Conservation (phyloP, 1,284 basidiomycete species). For the Mycena citricolor region DNA sequence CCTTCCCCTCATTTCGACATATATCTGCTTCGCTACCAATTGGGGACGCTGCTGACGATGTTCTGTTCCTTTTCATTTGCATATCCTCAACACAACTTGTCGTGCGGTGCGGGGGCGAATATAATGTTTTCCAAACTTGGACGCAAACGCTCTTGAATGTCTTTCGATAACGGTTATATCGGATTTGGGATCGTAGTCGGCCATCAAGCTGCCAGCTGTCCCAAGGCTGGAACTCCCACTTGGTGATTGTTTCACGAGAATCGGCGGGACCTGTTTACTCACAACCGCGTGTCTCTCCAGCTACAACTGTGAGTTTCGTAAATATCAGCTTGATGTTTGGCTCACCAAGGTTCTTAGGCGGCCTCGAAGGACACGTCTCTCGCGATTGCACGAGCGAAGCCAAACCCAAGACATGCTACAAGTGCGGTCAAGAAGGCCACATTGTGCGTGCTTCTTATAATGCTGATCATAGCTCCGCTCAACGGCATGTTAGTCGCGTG, state of each 20-base stretch:
- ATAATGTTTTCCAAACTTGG: slow-evolving; percentile 11
- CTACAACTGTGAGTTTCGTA: slow-evolving; percentile 65
- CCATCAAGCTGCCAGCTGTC: slow-evolving; percentile 78
- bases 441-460: slow-evolving; percentile 67
- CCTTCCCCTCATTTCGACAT: slow-evolving; percentile 32
- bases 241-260: slow-evolving; percentile 60
- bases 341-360: slow-evolving; percentile 44
- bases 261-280: too few relatives aligned
- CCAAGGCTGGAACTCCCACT: slow-evolving; percentile 75
- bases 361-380: slow-evolving; percentile 74
- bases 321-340: slow-evolving; percentile 8
- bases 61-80: slow-evolving; percentile 5
- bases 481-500: too few relatives aligned
- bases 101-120: slow-evolving; percentile 12
- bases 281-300: slow-evolving; percentile 45
- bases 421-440: slow-evolving; percentile 75
- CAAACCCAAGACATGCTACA: slow-evolving; percentile 87
- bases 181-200: slow-evolving; percentile 53
- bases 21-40: slow-evolving; percentile 23
- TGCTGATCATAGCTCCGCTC: too few relatives aligned
- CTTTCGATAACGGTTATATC: not conserved
- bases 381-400: slow-evolving; percentile 71
- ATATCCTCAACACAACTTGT: slow-evolving; percentile 1
- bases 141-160: not conserved
- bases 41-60: slow-evolving; percentile 27